phyloP scores from a whole-genome alignment of 2,329 filamentous ascomycete genomes.

The Trichothecium roseum region DNA sequence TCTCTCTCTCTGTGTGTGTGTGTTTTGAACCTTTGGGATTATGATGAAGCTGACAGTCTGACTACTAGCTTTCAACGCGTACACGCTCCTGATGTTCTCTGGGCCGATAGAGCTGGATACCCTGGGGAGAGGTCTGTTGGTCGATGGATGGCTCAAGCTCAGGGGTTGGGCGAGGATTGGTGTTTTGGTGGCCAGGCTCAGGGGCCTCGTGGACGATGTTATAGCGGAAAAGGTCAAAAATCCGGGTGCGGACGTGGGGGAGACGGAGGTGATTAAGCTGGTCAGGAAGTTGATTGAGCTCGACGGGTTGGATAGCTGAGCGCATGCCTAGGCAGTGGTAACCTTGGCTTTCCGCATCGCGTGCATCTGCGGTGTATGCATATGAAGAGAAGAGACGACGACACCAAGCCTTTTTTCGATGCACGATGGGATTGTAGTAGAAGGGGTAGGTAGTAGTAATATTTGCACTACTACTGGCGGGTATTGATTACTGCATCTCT shows the following conservation, averaged over 20 bases:
- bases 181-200: conserved; percentile 72
- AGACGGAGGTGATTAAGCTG: conserved; percentile 60
- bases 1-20: too few species aligned
- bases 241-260: conserved; percentile 47
- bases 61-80: conserved; percentile 73
- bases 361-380: conserved; percentile 4
- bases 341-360: background rate
- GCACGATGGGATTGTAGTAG: too few species aligned
- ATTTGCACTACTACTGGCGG: too few species aligned
- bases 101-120: conserved; percentile 81
- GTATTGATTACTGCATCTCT: too few species aligned
- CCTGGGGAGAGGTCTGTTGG: conserved; percentile 71
- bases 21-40: too few species aligned
- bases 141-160: conserved; percentile 82
- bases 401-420: too few species aligned
- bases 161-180: conserved; percentile 93
- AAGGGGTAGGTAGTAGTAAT: too few species aligned
- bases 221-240: conserved; percentile 74
- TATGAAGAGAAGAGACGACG: background rate
- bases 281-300: conserved; percentile 78
- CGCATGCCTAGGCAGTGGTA: conserved; percentile 5
- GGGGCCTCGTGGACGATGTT: conserved; percentile 78
- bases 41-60: conserved; percentile 5
- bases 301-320: conserved; percentile 67
- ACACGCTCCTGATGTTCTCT: conserved; percentile 78